These are phyloP conservation scores for Solanum appendiculatum DNA, from an alignment of 257 asterid species.

Conservation along the genomic window DNA sequence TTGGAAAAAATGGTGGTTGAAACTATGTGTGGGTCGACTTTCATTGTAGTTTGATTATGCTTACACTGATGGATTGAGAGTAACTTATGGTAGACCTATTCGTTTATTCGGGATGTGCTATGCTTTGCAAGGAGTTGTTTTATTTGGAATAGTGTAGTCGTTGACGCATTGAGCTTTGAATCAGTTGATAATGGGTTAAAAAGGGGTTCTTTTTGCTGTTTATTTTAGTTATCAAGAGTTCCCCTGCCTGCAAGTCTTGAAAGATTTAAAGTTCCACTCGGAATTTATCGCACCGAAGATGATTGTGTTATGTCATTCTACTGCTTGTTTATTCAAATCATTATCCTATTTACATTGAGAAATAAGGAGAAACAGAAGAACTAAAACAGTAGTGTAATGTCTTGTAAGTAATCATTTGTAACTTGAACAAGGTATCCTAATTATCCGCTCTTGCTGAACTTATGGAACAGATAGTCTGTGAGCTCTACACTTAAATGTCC, in stretches of 20 bases:
- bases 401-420: neutral
- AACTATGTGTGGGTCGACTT: neutral
- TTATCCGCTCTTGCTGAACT: neutral
- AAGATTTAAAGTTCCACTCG: neutral
- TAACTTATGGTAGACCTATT: neutral
- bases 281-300: neutral
- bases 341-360: neutral
- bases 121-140: neutral
- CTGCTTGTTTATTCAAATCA: neutral
- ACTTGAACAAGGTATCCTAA: neutral
- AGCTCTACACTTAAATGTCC: neutral
- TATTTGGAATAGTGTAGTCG: neutral
- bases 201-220: neutral
- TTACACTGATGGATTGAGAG: neutral
- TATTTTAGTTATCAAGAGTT: neutral
- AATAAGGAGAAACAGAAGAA: neutral
- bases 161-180: neutral
- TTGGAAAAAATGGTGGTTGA: neutral
- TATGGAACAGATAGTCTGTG: neutral
- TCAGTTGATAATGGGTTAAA: neutral
- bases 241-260: neutral
- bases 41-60: neutral
- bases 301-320: neutral
- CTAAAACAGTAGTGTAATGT: neutral
- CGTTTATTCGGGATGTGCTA: rapidly evolving